Base-by-base conservation (phyloP, 2,329 filamentous ascomycete species). In the Clonostachys rhizophaga region DNA sequence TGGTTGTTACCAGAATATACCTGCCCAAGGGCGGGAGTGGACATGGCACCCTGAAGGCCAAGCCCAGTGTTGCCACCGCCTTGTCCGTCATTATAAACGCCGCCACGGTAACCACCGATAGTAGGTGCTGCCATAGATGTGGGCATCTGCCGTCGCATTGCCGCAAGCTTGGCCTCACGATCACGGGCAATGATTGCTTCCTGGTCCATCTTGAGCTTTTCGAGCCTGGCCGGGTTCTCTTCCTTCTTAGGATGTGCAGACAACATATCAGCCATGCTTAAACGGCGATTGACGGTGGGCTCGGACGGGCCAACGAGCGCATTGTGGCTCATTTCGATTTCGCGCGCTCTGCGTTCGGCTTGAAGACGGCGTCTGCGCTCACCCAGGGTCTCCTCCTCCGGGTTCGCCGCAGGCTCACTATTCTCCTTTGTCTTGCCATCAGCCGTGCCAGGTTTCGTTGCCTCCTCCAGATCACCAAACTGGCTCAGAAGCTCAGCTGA, bases 341-440 rank as follows among this genome's bases (percentile, higher is more conserved):
- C 77, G 30, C 80, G 77, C 7, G 84, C 84, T 63, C 87, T 84
- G 24, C 75, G 74, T 57, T 85, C 82, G 7, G 83, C 82, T 61
- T 91, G 87, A 2, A 94, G 72, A 24, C 89, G 79, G 30, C 81
- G 82, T 1, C 87, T 83, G 11, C 89, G 83, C 62, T 92, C 87
- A 10, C 87, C 89, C 0, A 94, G 72, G 0, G 89, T 92, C 60
- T 94, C 89, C 55, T 90, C 86, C 53, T 84, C 86, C 6, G 51
- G 58, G 1, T 50, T 47, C 2, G 16, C 47, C 5, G 43, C 16
- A 12, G 43, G 40, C 60, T 52, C 6, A 55, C 59, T 56, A 6
- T 67, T 57, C 16, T 64, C 58, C 47, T 70, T 68, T 17, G 66
- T 58, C 40, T 67, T 64, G 13, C 68, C 65, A 2, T 46, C 24